Base-by-base conservation (phyloP, 2,329 filamentous ascomycete genomes). In the Fusarium floridanum region DNA sequence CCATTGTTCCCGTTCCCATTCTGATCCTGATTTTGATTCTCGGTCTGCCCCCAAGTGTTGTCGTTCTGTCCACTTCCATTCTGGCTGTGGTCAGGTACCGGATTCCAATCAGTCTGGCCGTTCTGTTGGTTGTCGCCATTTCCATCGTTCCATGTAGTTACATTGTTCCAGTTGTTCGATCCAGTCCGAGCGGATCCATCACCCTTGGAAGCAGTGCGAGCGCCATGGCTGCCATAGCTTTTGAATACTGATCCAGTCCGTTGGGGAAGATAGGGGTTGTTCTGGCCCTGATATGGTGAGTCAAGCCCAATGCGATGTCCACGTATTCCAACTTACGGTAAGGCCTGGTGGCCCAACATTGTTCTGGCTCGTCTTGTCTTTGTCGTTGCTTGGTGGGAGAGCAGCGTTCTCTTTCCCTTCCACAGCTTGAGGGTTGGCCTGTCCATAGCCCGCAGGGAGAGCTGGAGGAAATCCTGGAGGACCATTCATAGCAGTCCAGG, bases 321-420 rank as follows among this genome's bases (percentile, higher is more conserved):
- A 20, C 34, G 20, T 39, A 53, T 32, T 64, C 17, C 20, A 20
- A 68, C 70, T 70, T 68, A 79, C 77, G 63, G 67, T 76, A 43
- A 55, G 34, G 34, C 67, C 72, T 48, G 64, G 37, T 3, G 81
- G 81, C 1, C 73, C 78, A 37, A 83, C 78, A 48, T 84, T 83
- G 72, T 82, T 80, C 11, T 63, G 63, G 10, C 78, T 78, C 11
- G 66, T 69, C 27, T 75, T 71, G 34, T 77, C 78, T 41, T 74
- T 78, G 41, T 61, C 66, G 64, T 79, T 78, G 55, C 64, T 77
- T 1, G 70, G 71, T 32, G 76, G 48, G 4, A 65, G 68, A 17
- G 59, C 48, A 43, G 56, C 55, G 56, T 72, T 72, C 9, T 57
- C 66, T 10, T 65, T 63, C 32, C 65, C 68, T 27, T 45, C 61